A percentile compares a stretch with the other conserved stretches of the same genome.
phyloP scores from a whole-genome alignment of 2,329 filamentous ascomycete genomes.

The Daldinia eschscholtzii region DNA sequence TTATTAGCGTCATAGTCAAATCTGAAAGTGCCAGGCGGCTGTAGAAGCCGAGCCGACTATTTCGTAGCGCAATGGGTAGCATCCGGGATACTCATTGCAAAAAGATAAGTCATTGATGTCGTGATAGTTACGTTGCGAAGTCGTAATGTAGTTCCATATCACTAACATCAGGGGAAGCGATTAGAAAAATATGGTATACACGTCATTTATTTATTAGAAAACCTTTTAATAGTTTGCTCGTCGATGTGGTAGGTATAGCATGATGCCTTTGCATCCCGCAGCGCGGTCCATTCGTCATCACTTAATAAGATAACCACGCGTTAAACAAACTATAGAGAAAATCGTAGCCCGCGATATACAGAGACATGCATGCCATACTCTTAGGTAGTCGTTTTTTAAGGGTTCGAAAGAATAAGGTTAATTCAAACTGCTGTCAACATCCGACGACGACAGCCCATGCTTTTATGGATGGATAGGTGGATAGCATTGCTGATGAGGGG shows the following conservation, averaged over 20 bases:
- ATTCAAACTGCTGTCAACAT: background rate
- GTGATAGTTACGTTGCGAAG: slow-evolving; percentile 33
- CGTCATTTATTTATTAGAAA: slow-evolving; percentile 16
- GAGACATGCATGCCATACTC: background rate
- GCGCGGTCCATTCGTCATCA: slow-evolving; percentile 4
- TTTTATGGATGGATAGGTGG: background rate
- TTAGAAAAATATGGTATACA: background rate
- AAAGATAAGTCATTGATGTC: slow-evolving; percentile 15
- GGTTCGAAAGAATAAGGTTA: slow-evolving; percentile 5
- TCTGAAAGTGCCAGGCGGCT: background rate
- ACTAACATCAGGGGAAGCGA: background rate
- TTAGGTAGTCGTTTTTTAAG: background rate
- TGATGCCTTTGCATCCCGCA: background rate
- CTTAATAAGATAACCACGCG: background rate
- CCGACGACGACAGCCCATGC: background rate
- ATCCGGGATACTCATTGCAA: slow-evolving; percentile 1
- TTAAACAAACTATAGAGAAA: background rate
- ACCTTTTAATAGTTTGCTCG: background rate
- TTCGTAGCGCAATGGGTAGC: background rate
- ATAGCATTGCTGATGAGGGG: background rate
- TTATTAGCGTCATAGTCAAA: slow-evolving; percentile 13
- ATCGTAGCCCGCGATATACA: background rate
- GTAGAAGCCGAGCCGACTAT: background rate
- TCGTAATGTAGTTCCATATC: slow-evolving; percentile 1
- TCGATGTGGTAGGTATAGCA: background rate